Percentiles rank a stretch among this genome's conserved stretches.
Conservation (phyloP, 805 yeast genomes). For the Lipomyces yamadae region DNA sequence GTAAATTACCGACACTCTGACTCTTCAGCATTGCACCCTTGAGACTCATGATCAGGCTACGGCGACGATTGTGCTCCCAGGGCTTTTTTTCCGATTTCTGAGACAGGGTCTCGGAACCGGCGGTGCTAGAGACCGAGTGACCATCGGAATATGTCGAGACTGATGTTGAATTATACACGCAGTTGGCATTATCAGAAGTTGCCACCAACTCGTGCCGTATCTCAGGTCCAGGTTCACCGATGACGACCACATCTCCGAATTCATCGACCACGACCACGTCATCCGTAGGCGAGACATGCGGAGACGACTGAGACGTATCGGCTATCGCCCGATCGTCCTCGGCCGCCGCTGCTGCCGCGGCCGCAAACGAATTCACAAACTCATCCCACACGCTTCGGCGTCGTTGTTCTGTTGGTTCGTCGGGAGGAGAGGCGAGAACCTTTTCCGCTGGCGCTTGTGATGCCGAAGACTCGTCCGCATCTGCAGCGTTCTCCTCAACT, state of each 20-base stretch:
- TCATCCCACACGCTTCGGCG: slow-evolving; percentile 35
- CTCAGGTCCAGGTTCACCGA: slow-evolving; percentile 46
- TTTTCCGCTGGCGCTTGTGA: neutral
- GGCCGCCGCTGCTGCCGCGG: slow-evolving; percentile 19
- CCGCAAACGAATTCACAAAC: slow-evolving; percentile 36
- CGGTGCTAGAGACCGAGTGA: neutral
- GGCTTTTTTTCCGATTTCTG: neutral
- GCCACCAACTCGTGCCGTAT: slow-evolving; percentile 29
- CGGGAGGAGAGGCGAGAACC: neutral
- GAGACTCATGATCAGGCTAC: slow-evolving; percentile 18
- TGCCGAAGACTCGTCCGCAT: slow-evolving; percentile 2
- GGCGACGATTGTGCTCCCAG: slow-evolving; percentile 15
- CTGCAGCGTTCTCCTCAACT: slow-evolving; percentile 25
- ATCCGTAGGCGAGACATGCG: slow-evolving; percentile 17
- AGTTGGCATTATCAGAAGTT: neutral
- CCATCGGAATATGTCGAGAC: slow-evolving; percentile 20
- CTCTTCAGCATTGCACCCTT: slow-evolving; percentile 29
- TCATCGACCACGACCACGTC: slow-evolving; percentile 29
- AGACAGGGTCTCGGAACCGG: neutral
- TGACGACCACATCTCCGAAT: slow-evolving; percentile 27
- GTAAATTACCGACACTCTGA: slow-evolving; percentile 26
- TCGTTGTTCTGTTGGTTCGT: neutral
- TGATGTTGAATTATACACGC: slow-evolving; percentile 26
- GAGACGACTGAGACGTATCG: neutral
- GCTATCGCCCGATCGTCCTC: too few relatives aligned